phyloP scores from a whole-genome alignment of 495 filamentous ascomycete species.

The Haplographium delicatum region DNA sequence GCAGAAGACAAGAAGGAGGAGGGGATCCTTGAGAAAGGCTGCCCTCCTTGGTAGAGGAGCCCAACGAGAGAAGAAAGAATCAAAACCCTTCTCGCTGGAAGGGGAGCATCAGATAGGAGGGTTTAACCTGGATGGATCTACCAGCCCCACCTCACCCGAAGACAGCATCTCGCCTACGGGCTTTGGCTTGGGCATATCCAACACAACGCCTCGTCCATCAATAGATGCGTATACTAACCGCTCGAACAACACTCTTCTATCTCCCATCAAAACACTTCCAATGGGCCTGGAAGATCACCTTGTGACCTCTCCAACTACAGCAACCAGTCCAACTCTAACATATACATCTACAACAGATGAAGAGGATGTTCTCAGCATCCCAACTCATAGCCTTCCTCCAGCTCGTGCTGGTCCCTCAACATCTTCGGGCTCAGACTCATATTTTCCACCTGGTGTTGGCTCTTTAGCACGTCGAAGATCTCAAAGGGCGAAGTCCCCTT shows the following conservation, averaged over 20 bases:
- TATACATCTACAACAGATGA: constrained; percentile 76
- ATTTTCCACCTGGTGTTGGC: constrained; percentile 43
- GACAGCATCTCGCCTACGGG: constrained; percentile 17
- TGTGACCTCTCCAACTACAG: constrained; percentile 20
- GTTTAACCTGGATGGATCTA: constrained; percentile 21
- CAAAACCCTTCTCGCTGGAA: constrained; percentile 41
- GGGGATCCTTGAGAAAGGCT: constrained; percentile 74
- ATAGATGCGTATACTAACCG: constrained; percentile 35
- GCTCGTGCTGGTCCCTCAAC: constrained; percentile 37
- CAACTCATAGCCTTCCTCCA: constrained; percentile 31
- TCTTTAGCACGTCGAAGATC: constrained; percentile 44
- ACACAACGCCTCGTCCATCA: constrained; percentile 40
- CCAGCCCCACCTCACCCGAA: constrained; percentile 19
- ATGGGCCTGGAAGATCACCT: constrained; percentile 20
- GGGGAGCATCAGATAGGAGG: constrained; percentile 17
- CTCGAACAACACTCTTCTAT: constrained; percentile 26
- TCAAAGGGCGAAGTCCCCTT: constrained; percentile 56
- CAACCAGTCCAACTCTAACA: constrained; percentile 51
- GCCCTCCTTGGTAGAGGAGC: constrained; percentile 68
- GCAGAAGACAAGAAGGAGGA: constrained; percentile 68
- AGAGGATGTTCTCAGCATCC: constrained; percentile 63
- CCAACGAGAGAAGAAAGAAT: constrained; percentile 49
- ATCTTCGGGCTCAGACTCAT: constrained; percentile 59
- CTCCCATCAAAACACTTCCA: constrained; percentile 27
- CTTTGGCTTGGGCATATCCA: constrained; percentile 45